phyloP scores from a whole-genome alignment of 2,329 filamentous ascomycete species.

The Cordyceps sp. region DNA sequence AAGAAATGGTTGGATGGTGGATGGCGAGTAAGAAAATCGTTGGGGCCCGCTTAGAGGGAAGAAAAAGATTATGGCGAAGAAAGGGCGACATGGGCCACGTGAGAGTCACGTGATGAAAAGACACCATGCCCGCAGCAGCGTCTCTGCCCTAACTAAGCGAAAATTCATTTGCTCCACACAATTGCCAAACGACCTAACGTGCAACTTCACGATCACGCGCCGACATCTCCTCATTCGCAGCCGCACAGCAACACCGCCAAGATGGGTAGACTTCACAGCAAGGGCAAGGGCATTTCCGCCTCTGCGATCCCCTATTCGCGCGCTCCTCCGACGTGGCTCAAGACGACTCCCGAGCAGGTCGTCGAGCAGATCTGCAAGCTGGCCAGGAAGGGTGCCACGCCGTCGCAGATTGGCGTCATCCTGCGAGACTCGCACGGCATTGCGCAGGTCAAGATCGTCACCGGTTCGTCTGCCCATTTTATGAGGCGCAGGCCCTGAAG shows the following conservation, averaged over 20 bases:
- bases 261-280: constrained; percentile 98
- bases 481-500: too few species aligned
- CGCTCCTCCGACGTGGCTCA: constrained; percentile 84
- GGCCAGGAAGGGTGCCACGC: constrained; percentile 95
- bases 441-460: constrained; percentile 94
- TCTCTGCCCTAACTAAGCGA: constrained; percentile 29
- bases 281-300: constrained; percentile 97
- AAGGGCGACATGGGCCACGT: neutral
- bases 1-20: neutral
- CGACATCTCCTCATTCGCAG: constrained; percentile 15
- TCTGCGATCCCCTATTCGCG: constrained; percentile 96
- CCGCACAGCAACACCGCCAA: constrained; percentile 30
- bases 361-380: constrained; percentile 99
- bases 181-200: constrained; percentile 8
- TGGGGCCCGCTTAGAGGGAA: neutral
- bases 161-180: constrained; percentile 25
- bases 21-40: too few species aligned
- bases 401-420: constrained; percentile 97
- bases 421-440: constrained; percentile 97
- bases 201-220: constrained; percentile 7
- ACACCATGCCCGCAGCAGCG: neutral
- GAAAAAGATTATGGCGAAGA: neutral
- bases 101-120: neutral
- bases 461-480: constrained; percentile 47
- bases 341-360: constrained; percentile 96